Conservation (phyloP, 495 filamentous ascomycete species). For the Tuber magnatum region DNA sequence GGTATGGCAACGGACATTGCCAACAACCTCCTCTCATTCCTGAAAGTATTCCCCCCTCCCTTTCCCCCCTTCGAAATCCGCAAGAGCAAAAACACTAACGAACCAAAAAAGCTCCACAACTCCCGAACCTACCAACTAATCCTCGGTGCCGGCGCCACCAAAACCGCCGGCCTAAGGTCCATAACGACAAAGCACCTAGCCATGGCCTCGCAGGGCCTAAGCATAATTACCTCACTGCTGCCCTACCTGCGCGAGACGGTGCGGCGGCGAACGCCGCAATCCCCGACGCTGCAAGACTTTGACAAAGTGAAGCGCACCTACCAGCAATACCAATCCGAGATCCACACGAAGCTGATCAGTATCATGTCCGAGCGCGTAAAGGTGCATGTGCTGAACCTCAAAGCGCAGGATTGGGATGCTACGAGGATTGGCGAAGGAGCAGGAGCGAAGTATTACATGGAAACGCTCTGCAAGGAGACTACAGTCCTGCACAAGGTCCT, state of each 20-base stretch:
- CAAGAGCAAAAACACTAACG: not conserved
- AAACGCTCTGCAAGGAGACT: constrained; percentile 83
- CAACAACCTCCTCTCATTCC: constrained; percentile 54
- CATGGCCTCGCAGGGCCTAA: constrained; percentile 79
- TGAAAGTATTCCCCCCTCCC: constrained; percentile 17
- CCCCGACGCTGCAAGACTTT: constrained; percentile 73
- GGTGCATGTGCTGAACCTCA: constrained; percentile 66
- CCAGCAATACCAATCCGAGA: constrained; percentile 87
- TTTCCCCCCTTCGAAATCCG: not conserved
- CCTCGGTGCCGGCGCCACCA: constrained; percentile 84
- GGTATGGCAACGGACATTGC: constrained; percentile 81
- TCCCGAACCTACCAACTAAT: constrained; percentile 89
- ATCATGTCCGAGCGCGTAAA: constrained; percentile 81
- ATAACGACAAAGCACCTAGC: constrained; percentile 96
- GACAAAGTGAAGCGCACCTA: constrained; percentile 83
- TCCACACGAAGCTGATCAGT: constrained; percentile 90
- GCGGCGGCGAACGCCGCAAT: constrained; percentile 60
- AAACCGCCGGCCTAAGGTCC: constrained; percentile 85
- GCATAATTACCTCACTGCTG: constrained; percentile 78
- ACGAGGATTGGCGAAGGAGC: constrained; percentile 40
- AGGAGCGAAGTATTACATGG: constrained; percentile 67
- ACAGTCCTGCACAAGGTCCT: constrained; percentile 79
- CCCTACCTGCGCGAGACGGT: constrained; percentile 89
- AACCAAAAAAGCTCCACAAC: constrained; percentile 70
- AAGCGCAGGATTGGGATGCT: constrained; percentile 68